Percentiles rank a stretch among this genome's conserved stretches.
Evolutionary conservation across 495 filamentous ascomycete genomes (phyloP).

Genomic region (Xylaria cubensis): DNA sequence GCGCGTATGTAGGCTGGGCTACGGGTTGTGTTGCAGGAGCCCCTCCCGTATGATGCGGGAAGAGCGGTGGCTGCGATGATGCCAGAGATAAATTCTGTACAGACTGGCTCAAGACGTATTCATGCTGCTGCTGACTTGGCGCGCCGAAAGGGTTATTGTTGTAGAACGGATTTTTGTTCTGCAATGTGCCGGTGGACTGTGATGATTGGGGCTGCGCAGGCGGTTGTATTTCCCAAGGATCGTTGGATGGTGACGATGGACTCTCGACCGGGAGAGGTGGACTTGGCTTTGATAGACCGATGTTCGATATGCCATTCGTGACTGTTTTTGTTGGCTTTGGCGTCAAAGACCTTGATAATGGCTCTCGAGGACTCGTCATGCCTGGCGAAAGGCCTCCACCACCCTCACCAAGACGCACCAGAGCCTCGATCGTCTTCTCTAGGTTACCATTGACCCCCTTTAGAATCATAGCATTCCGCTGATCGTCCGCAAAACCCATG

Average conservation of each 20-base stretch:
- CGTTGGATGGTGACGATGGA: conserved; percentile 58
- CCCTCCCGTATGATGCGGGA: conserved; percentile 85
- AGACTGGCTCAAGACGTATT: conserved; percentile 63
- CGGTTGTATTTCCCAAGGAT: conserved; percentile 67
- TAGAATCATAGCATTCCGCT: conserved; percentile 77
- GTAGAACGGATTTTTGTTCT: conserved; percentile 59
- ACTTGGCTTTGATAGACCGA: conserved; percentile 36
- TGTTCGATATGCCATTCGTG: conserved; percentile 34
- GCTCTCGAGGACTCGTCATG: conserved; percentile 38
- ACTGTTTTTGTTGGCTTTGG: conserved; percentile 40
- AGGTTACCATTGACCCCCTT: conserved; percentile 82
- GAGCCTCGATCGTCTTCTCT: conserved; percentile 80
- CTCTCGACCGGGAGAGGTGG: conserved; percentile 39
- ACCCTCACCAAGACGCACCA: conserved; percentile 78
- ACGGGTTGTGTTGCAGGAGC: conserved; percentile 63
- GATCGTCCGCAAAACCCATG: conserved; percentile 92
- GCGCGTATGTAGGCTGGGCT: conserved; percentile 55
- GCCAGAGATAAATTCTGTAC: conserved; percentile 77
- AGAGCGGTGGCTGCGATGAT: conserved; percentile 69
- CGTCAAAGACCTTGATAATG: conserved; percentile 52
- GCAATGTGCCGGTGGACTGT: conserved; percentile 63
- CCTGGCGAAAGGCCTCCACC: conserved; percentile 51
- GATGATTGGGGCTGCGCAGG: conserved; percentile 60
- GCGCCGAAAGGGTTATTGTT: conserved; percentile 58
- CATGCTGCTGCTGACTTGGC: conserved; percentile 50